Conservation (phyloP, 1,284 basidiomycete species). For the Pulveroboletus sp. region DNA sequence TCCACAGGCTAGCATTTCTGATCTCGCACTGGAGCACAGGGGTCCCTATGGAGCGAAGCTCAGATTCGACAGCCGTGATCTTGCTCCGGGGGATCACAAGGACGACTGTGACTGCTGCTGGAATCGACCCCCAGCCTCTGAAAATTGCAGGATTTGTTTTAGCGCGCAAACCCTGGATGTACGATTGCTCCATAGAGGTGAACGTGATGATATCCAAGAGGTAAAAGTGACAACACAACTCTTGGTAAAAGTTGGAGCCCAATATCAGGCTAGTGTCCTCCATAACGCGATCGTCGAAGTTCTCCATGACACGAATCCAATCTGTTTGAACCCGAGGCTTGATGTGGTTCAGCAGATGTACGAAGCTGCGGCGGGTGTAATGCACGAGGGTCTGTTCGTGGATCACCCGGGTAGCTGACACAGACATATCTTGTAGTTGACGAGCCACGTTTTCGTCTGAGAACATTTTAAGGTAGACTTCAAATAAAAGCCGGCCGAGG, state of each 20-base stretch:
- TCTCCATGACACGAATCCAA: constrained; percentile 35
- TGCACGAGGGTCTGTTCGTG: constrained; percentile 24
- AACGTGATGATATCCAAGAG: constrained; percentile 30
- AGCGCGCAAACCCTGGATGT: constrained; percentile 8
- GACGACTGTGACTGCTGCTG: constrained; percentile 21
- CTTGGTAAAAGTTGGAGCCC: constrained; percentile 38
- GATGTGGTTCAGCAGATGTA: constrained; percentile 38
- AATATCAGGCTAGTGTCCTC: constrained; percentile 32
- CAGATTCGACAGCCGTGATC: constrained; percentile 14
- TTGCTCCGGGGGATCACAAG: constrained; percentile 24
- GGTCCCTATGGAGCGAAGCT: constrained; percentile 26
- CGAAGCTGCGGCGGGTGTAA: constrained; percentile 45
- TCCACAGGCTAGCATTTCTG: constrained; percentile 20
- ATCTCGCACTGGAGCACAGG: constrained; percentile 40
- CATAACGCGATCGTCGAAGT: constrained; percentile 29
- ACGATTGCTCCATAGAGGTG: constrained; percentile 15
- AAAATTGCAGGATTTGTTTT: constrained; percentile 15
- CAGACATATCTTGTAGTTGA: constrained; percentile 7
- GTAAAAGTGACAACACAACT: constrained; percentile 40
- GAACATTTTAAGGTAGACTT: constrained; percentile 49
- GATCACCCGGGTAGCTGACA: neutral
- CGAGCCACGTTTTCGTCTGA: constrained; percentile 17
- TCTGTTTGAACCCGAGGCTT: constrained; percentile 32
- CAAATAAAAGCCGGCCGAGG: constrained; percentile 42
- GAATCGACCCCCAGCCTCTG: constrained; percentile 19